phyloP scores from a whole-genome alignment of 148 eudicot genomes.

The Nyssa sinensis region DNA sequence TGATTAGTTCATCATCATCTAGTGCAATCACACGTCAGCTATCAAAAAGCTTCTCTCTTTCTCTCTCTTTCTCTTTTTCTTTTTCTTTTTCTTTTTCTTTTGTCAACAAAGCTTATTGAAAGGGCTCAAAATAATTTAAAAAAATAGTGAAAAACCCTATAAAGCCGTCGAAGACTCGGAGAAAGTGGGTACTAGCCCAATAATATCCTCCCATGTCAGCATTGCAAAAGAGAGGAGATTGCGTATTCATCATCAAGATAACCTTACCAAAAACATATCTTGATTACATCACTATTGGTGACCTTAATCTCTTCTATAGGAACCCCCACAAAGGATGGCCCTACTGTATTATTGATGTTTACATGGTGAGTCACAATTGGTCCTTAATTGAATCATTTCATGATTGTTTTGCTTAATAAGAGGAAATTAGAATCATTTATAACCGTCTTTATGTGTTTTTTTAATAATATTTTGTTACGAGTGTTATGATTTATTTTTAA shows the following conservation, averaged over 20 bases:
- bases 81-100: too few species aligned
- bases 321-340: neutral
- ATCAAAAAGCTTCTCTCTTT: too few species aligned
- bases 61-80: too few species aligned
- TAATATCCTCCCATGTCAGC: neutral
- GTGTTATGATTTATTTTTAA: too few species aligned
- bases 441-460: too few species aligned
- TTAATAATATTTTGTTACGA: too few species aligned
- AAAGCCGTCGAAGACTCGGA: neutral
- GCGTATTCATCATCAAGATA: neutral
- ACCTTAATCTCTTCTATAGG: neutral
- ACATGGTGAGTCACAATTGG: neutral
- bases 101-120: too few species aligned
- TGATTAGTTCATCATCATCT: too few species aligned
- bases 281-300: neutral
- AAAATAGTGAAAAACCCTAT: neutral
- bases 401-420: neutral
- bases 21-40: neutral
- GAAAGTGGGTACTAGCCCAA: neutral
- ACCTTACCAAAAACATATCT: neutral
- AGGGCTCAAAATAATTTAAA: neutral
- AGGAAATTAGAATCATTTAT: too few species aligned
- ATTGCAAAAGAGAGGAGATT: neutral
- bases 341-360: slow-evolving; percentile 6
- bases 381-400: neutral